phyloP scores from a whole-genome alignment of 2,329 filamentous ascomycete genomes.

The Trichoderma sp. region DNA sequence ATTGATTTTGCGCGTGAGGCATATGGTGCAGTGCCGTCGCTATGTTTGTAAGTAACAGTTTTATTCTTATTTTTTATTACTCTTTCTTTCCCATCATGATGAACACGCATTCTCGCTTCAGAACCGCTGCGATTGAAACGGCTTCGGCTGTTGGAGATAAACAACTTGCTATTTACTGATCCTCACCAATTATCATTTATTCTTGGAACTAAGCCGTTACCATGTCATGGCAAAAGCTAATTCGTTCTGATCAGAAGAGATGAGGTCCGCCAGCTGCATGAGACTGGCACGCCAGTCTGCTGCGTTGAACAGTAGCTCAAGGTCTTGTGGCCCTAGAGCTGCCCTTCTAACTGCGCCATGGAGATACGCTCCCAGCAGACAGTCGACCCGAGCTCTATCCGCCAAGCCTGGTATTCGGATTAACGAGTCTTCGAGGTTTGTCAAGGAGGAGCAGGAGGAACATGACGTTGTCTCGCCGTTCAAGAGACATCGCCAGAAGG shows the following conservation, averaged over 20 bases:
- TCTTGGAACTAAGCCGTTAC: neutral
- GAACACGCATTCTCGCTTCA: conserved; percentile 48
- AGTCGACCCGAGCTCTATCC: conserved; percentile 25
- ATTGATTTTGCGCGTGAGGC: conserved; percentile 5
- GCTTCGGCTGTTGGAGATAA: conserved; percentile 45
- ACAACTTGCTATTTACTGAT: conserved; percentile 45
- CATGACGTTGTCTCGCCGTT: conserved; percentile 37
- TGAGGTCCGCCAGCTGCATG: conserved; percentile 42
- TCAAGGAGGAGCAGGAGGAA: conserved; percentile 25
- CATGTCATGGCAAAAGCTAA: conserved; percentile 43
- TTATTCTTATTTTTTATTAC: neutral
- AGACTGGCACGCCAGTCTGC: conserved; percentile 38
- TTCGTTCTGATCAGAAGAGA: conserved; percentile 34
- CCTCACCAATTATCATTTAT: neutral
- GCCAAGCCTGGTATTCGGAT: conserved; percentile 25
- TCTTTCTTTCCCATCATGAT: conserved; percentile 38
- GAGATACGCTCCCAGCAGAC: neutral
- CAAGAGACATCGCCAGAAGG: conserved; percentile 39
- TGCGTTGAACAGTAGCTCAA: conserved; percentile 7
- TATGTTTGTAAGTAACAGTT: conserved; percentile 42
- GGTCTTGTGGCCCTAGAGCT: neutral
- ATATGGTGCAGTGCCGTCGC: conserved; percentile 26
- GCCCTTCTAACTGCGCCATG: neutral
- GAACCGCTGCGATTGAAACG: conserved; percentile 55
- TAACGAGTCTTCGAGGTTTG: conserved; percentile 22